phyloP scores from a whole-genome alignment of 225 moss, liverwort and hornwort genomes.

The Takakia lepidozioides region DNA sequence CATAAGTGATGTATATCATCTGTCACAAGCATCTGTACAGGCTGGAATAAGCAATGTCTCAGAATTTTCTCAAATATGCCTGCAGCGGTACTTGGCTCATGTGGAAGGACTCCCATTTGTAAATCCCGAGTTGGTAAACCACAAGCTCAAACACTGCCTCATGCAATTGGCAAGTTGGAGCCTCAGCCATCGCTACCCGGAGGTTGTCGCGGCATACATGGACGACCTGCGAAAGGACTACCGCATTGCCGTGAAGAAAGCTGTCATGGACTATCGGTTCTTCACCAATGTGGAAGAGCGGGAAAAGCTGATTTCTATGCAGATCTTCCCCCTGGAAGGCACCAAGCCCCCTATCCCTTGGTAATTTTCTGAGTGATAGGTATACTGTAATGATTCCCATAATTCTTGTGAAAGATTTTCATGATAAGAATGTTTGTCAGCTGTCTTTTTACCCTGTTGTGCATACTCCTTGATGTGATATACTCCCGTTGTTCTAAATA shows the following conservation, averaged over 20 bases:
- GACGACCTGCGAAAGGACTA: conserved; percentile 48
- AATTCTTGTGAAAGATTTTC: too few species aligned
- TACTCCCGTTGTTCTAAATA: neutral
- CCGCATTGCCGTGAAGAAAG: conserved; percentile 60
- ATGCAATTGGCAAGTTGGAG: conserved; percentile 48
- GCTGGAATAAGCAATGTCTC: too few species aligned
- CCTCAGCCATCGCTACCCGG: conserved; percentile 30
- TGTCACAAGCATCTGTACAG: too few species aligned
- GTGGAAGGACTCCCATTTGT: conserved; percentile 59
- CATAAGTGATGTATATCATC: too few species aligned
- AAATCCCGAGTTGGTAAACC: conserved; percentile 47
- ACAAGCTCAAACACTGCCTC: conserved; percentile 35
- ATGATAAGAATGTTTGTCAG: neutral
- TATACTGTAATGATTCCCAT: too few species aligned
- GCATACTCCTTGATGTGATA: neutral
- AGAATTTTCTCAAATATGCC: too few species aligned
- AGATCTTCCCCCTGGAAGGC: conserved; percentile 60
- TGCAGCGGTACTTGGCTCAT: conserved; percentile 62
- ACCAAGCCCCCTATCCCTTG: conserved; percentile 28
- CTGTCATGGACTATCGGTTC: conserved; percentile 55
- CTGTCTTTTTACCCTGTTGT: neutral
- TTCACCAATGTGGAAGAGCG: conserved; percentile 31
- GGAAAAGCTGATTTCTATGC: conserved; percentile 45
- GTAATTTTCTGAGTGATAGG: too few species aligned
- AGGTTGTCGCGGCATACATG: conserved; percentile 26